A percentile compares a stretch with the other conserved stretches of the same genome.
phyloP scores from a whole-genome alignment of 2,329 filamentous ascomycete species.

The Arthrocladium fulminans region DNA sequence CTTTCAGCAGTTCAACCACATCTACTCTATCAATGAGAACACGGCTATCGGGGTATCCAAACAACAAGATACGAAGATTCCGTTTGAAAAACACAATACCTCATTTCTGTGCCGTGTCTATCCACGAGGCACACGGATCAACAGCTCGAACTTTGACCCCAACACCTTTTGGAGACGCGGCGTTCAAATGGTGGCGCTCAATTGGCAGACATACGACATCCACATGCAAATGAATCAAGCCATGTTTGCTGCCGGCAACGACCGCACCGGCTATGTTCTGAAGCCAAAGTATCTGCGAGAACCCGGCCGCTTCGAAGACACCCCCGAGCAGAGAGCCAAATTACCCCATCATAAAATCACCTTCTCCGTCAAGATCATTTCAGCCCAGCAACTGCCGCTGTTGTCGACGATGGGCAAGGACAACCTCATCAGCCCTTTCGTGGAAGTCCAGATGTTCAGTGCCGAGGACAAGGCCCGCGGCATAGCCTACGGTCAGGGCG shows the following conservation, averaged over 20 bases:
- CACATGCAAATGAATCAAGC: slow-evolving; percentile 95
- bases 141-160: slow-evolving; percentile 90
- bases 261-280: slow-evolving; percentile 83
- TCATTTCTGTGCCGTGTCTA: slow-evolving; percentile 90
- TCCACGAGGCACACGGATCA: slow-evolving; percentile 69
- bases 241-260: slow-evolving; percentile 87
- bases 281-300: slow-evolving; percentile 76
- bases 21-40: slow-evolving; percentile 88
- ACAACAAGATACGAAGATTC: slow-evolving; percentile 63
- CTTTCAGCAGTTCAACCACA: slow-evolving; percentile 83
- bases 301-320: slow-evolving; percentile 20
- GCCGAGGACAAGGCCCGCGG: slow-evolving; percentile 83
- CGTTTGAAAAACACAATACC: slow-evolving; percentile 83
- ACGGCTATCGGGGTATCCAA: slow-evolving; percentile 75
- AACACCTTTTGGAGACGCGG: slow-evolving; percentile 88
- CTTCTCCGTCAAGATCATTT: slow-evolving; percentile 82
- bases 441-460: slow-evolving; percentile 90
- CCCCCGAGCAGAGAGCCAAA: slow-evolving; percentile 28
- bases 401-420: slow-evolving; percentile 63
- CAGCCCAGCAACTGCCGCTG: slow-evolving; percentile 87
- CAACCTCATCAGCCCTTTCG: slow-evolving; percentile 77
- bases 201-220: slow-evolving; percentile 96
- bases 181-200: slow-evolving; percentile 94
- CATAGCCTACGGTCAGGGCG: slow-evolving; percentile 57
- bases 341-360: slow-evolving; percentile 49